Evolutionary conservation across 257 asterid species (phyloP).

Genomic region (Ilex aquifolium): DNA sequence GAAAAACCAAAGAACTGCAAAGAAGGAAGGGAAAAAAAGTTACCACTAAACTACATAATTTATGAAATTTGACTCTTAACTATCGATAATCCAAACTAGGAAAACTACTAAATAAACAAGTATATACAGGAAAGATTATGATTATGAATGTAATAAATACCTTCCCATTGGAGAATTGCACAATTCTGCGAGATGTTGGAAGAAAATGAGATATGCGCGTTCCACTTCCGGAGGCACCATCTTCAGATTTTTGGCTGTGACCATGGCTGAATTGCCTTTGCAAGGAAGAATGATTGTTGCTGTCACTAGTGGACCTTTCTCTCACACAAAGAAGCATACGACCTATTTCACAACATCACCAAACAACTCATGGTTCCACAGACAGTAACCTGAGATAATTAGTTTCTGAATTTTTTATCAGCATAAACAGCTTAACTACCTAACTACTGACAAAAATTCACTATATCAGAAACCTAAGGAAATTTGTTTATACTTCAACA

Average conservation of each 20-base stretch:
- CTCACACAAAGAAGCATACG: conserved; percentile 99
- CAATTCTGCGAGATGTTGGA: conserved; percentile 97
- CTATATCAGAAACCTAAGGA: too few relatives aligned
- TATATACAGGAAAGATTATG: too few relatives aligned
- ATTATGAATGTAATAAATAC: conserved; percentile 18
- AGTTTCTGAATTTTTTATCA: not conserved
- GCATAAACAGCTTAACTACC: not conserved
- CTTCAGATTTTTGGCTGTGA: conserved; percentile 79
- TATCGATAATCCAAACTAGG: not conserved
- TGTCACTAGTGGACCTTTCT: conserved; percentile 75
- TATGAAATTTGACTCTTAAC: not conserved
- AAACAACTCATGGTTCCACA: conserved; percentile 10
- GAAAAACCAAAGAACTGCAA: too few relatives aligned
- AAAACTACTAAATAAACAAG: not conserved
- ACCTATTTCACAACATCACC: conserved; percentile 38
- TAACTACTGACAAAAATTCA: too few relatives aligned
- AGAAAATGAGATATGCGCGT: conserved; percentile 93
- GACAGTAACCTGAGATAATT: conserved; percentile 4
- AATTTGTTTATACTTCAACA: too few relatives aligned
- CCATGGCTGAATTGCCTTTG: conserved; percentile 97
- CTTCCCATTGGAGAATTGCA: conserved; percentile 96
- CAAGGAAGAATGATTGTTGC: conserved; percentile 72
- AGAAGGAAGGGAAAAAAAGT: too few relatives aligned
- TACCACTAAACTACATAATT: too few relatives aligned
- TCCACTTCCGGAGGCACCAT: conserved; percentile 67